Percentiles rank a stretch among this genome's conserved stretches.
phyloP scores from a whole-genome alignment of 768 basidiomycete genomes.

The Thelephora ganbajun region DNA sequence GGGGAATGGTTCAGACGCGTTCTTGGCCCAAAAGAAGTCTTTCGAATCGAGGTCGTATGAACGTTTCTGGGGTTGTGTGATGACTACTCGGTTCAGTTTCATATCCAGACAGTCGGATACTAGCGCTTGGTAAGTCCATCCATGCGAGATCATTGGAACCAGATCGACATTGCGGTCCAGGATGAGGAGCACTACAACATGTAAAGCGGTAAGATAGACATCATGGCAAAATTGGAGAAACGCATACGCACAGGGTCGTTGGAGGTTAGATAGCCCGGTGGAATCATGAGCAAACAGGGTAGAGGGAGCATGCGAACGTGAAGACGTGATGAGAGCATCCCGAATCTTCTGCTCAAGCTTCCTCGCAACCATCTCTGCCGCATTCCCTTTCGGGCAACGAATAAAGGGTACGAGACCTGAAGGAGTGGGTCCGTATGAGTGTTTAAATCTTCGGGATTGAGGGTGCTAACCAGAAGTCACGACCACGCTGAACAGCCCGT shows the following conservation, averaged over 20 bases:
- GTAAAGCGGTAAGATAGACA: constrained; percentile 6
- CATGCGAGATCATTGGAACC: constrained; percentile 86
- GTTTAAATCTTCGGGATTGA: not conserved
- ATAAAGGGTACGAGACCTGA: constrained; percentile 89
- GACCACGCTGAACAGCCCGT: constrained; percentile 82
- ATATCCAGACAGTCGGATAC: constrained; percentile 97
- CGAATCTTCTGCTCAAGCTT: constrained; percentile 87
- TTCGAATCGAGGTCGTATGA: constrained; percentile 95
- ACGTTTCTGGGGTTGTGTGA: constrained; percentile 61
- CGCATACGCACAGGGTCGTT: constrained; percentile 60
- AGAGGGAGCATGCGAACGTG: constrained; percentile 45
- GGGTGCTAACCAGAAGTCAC: constrained; percentile 61
- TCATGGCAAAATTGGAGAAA: not conserved
- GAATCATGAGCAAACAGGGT: constrained; percentile 63
- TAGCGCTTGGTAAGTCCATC: constrained; percentile 98
- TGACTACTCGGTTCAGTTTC: constrained; percentile 88
- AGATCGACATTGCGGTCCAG: constrained; percentile 92
- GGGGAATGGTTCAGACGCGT: constrained; percentile 92
- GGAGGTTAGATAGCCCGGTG: constrained; percentile 72
- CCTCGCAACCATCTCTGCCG: constrained; percentile 98
- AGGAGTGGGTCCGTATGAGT: not conserved
- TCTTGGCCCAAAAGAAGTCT: constrained; percentile 98
- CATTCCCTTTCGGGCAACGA: constrained; percentile 87
- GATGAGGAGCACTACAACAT: constrained; percentile 69
- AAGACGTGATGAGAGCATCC: constrained; percentile 64